phyloP scores from a whole-genome alignment of 1,284 basidiomycete species.

The Puccinia hordei region DNA sequence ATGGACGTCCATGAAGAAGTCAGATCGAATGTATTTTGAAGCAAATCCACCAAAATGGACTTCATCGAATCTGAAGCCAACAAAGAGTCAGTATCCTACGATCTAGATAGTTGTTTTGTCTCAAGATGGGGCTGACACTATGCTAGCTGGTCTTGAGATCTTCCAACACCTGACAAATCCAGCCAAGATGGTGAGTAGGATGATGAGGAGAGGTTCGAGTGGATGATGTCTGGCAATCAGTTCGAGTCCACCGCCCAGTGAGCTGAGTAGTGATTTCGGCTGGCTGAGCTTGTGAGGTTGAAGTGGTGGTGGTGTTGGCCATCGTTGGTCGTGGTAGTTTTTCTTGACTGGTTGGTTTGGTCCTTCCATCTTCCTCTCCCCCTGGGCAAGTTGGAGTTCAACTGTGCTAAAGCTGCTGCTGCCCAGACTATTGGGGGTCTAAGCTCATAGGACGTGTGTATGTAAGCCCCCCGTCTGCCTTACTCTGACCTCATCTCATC shows the following conservation, averaged over 20 bases:
- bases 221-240: background rate
- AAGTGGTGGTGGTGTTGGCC: no score
- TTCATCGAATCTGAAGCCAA: constrained; percentile 77
- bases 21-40: constrained; percentile 80
- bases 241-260: constrained; percentile 38
- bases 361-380: no score
- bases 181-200: constrained; percentile 27
- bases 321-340: no score
- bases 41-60: constrained; percentile 97
- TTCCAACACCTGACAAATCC: constrained; percentile 16
- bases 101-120: no score
- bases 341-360: no score
- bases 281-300: background rate
- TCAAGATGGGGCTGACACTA: constrained; percentile 27
- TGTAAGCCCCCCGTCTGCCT: background rate
- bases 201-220: constrained; percentile 7
- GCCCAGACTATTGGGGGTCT: no score
- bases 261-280: background rate
- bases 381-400: no score
- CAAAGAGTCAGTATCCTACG: background rate
- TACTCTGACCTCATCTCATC: no score
- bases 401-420: no score
- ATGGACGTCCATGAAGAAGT: constrained; percentile 93
- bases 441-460: no score
- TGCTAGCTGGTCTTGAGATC: constrained; percentile 37